Percentiles rank a stretch among this genome's conserved stretches.
Evolutionary conservation across 2,329 filamentous ascomycete species (phyloP).

Genomic region (Neodidymelliopsis sp.): DNA sequence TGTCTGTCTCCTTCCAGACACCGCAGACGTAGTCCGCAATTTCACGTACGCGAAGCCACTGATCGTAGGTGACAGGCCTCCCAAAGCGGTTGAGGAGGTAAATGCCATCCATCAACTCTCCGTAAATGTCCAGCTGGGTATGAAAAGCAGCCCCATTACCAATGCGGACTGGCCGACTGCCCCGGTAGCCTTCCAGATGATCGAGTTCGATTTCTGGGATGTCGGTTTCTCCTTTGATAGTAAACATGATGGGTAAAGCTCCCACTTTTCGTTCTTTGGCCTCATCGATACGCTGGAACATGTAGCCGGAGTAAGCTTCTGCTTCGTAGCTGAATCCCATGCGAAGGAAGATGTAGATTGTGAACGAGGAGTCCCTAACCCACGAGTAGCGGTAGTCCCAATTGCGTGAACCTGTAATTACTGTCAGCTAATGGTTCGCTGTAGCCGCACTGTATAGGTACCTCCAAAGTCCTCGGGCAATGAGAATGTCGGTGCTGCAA

Average conservation of each 20-base stretch:
- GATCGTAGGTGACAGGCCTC: constrained; percentile 76
- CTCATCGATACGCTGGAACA: constrained; percentile 72
- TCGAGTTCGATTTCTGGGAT: constrained; percentile 73
- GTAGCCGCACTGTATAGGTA: constrained; percentile 1
- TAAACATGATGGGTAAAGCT: constrained; percentile 76
- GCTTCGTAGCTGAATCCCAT: constrained; percentile 79
- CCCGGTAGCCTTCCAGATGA: constrained; percentile 76
- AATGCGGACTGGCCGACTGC: constrained; percentile 75
- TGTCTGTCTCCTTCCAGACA: constrained; percentile 71
- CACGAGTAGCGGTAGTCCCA: constrained; percentile 80
- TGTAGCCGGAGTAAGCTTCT: constrained; percentile 80
- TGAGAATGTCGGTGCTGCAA: constrained; percentile 79
- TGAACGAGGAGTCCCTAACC: constrained; percentile 80
- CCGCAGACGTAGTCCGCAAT: constrained; percentile 75
- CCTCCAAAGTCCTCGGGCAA: constrained; percentile 68
- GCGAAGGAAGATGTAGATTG: constrained; percentile 76
- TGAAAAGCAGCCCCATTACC: constrained; percentile 81
- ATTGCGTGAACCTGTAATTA: constrained; percentile 57
- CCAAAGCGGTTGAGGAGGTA: constrained; percentile 83
- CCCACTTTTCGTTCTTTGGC: constrained; percentile 64
- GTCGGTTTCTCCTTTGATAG: constrained; percentile 76
- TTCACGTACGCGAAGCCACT: constrained; percentile 74
- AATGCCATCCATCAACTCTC: constrained; percentile 78
- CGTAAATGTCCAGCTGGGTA: constrained; percentile 80
- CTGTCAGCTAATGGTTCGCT: not conserved